These are phyloP conservation scores for Margaritispora aquatica DNA, from an alignment of 495 filamentous ascomycete species.

Conservation along the genomic window DNA sequence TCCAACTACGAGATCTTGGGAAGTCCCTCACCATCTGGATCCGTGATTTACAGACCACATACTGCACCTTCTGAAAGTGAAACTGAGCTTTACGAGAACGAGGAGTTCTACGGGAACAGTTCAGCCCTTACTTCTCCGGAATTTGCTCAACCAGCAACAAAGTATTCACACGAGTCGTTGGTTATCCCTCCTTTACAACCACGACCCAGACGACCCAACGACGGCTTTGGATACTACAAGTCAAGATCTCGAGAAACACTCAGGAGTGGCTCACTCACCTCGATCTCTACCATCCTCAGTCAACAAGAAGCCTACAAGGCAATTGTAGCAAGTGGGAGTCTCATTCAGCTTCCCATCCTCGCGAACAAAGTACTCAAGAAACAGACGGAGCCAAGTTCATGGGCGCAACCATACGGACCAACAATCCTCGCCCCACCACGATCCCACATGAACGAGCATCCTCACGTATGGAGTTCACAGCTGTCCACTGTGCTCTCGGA, in stretches of 20 bases:
- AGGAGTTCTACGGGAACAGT: slow-evolving; percentile 31
- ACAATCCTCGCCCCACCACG: slow-evolving; percentile 20
- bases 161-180: slow-evolving; percentile 50
- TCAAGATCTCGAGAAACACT: slow-evolving; percentile 41
- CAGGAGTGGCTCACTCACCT: slow-evolving; percentile 41
- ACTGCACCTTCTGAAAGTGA: slow-evolving; percentile 11
- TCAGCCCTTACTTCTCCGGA: slow-evolving; percentile 33
- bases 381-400: slow-evolving; percentile 19
- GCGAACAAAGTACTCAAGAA: neutral
- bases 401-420: slow-evolving; percentile 20
- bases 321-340: slow-evolving; percentile 24
- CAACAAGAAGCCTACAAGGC: slow-evolving; percentile 34
- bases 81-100: slow-evolving; percentile 34
- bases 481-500: slow-evolving; percentile 58
- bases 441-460: slow-evolving; percentile 31
- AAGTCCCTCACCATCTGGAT: slow-evolving; percentile 14
- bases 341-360: slow-evolving; percentile 18
- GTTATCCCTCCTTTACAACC: slow-evolving; percentile 41
- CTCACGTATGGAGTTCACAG: slow-evolving; percentile 65
- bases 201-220: slow-evolving; percentile 34
- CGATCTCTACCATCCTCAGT: slow-evolving; percentile 39
- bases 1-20: slow-evolving; percentile 21
- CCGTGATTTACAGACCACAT: slow-evolving; percentile 18
- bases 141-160: slow-evolving; percentile 17
- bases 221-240: slow-evolving; percentile 40